phyloP scores from a whole-genome alignment of 2,329 filamentous ascomycete species.

The Aspergillus cejpii region DNA sequence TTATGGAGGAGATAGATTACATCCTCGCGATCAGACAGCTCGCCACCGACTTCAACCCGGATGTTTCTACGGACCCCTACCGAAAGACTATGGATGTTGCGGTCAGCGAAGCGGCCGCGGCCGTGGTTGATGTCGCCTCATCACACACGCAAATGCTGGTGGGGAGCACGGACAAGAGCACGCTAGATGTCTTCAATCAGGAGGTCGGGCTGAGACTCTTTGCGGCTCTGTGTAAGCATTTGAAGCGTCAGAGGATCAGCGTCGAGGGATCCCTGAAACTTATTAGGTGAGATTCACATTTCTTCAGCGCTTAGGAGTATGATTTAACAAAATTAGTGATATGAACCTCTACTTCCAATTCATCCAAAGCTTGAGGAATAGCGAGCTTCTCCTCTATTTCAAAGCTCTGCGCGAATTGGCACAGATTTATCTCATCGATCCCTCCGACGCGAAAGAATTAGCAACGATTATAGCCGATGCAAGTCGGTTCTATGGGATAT shows the following conservation, averaged over 20 bases:
- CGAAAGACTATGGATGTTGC: conserved; percentile 45
- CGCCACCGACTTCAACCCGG: conserved; percentile 85
- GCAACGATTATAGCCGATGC: conserved; percentile 89
- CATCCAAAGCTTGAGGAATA: conserved; percentile 72
- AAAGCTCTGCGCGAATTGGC: conserved; percentile 82
- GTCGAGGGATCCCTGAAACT: conserved; percentile 84
- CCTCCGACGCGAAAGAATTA: conserved; percentile 83
- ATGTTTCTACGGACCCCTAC: conserved; percentile 30
- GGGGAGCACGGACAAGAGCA: conserved; percentile 93
- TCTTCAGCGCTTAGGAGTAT: neutral
- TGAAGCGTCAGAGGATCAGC: conserved; percentile 90
- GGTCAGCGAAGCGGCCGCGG: conserved; percentile 69
- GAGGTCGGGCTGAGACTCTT: conserved; percentile 93
- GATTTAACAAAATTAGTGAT: conserved; percentile 52
- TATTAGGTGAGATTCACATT: conserved; percentile 53
- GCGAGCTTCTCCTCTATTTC: conserved; percentile 82
- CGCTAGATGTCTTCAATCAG: conserved; percentile 97
- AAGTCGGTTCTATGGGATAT: conserved; percentile 84
- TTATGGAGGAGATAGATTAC: conserved; percentile 98
- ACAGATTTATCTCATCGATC: conserved; percentile 90
- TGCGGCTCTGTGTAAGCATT: conserved; percentile 86
- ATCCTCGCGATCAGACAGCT: conserved; percentile 81
- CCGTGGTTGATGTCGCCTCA: conserved; percentile 76
- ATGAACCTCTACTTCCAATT: conserved; percentile 91
- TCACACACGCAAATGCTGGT: conserved; percentile 88